Evolutionary conservation across 139 green algal genomes (phyloP).

Genomic region (Astrephomene gubernaculifera): DNA sequence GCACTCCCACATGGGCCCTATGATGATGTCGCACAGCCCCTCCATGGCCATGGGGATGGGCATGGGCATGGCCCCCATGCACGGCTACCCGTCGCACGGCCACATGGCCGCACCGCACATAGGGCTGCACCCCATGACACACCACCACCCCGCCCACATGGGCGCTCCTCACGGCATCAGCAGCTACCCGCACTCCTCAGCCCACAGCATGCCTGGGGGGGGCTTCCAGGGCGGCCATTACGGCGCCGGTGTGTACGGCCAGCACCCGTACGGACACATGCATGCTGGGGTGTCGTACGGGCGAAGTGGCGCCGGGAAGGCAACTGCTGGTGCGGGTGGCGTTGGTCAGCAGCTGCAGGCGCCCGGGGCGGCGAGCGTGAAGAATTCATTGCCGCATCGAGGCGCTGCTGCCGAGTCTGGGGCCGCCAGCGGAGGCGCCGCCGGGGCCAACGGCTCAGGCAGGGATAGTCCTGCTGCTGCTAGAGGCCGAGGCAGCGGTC

Average conservation of each 20-base stretch:
- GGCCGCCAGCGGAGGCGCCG: not conserved
- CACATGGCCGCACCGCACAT: not conserved
- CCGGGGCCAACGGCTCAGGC: not conserved
- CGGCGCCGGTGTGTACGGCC: conserved; percentile 3
- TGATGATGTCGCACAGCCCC: not conserved
- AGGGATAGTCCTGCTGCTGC: not conserved
- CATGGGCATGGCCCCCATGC: not conserved
- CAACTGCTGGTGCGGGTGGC: too few relatives aligned
- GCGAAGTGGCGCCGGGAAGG: too few relatives aligned
- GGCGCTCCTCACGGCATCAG: not conserved
- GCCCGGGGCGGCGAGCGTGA: not conserved
- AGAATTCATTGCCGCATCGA: not conserved
- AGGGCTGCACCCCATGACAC: not conserved
- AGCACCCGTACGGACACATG: not conserved
- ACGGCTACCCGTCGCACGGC: not conserved
- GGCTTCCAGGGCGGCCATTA: not conserved
- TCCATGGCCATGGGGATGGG: conserved; percentile 26
- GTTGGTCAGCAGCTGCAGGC: not conserved
- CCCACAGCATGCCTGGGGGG: not conserved
- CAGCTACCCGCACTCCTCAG: not conserved
- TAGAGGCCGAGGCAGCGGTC: not conserved
- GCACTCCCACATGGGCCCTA: conserved; percentile 23
- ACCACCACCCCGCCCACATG: not conserved
- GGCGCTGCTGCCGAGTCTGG: not conserved
- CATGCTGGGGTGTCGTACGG: not conserved